Conservation (phyloP, 2,329 filamentous ascomycete species). For the Epichloe brachyelytri region DNA sequence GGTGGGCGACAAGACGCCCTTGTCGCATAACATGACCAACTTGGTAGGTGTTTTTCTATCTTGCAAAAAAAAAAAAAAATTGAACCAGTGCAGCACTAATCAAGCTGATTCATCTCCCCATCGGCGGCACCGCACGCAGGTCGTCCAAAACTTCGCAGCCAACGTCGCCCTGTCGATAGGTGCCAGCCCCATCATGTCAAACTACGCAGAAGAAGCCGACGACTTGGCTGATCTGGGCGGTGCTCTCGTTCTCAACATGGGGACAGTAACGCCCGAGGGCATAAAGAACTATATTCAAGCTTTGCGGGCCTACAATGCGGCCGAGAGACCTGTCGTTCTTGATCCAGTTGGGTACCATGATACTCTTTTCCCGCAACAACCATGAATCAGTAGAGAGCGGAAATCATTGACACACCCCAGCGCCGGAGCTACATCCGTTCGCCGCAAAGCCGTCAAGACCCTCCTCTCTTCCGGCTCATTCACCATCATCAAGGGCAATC, state of each 20-base stretch:
- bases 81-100: no score
- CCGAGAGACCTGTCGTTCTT: slow-evolving; percentile 62
- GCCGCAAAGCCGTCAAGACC: slow-evolving; percentile 55
- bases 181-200: slow-evolving; percentile 88
- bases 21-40: slow-evolving; percentile 97
- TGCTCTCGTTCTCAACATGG: slow-evolving; percentile 87
- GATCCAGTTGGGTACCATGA: slow-evolving; percentile 68
- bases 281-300: slow-evolving; percentile 61
- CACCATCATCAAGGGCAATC: slow-evolving; percentile 87
- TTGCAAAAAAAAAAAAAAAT: no score
- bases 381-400: no score
- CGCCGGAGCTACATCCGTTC: slow-evolving; percentile 66
- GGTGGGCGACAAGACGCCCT: slow-evolving; percentile 51
- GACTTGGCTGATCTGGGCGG: slow-evolving; percentile 71
- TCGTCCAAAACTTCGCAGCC: slow-evolving; percentile 89
- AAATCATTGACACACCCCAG: slow-evolving; percentile 17
- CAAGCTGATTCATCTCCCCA: no score
- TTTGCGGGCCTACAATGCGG: slow-evolving; percentile 67
- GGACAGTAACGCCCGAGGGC: slow-evolving; percentile 68
- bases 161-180: slow-evolving; percentile 79
- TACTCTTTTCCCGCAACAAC: neutral
- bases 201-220: slow-evolving; percentile 66
- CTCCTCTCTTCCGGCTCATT: slow-evolving; percentile 67
- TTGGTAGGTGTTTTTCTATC: slow-evolving; percentile 31
- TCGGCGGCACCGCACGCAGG: slow-evolving; percentile 15